Base-by-base conservation (phyloP, 2,329 filamentous ascomycete genomes). In the Fusarium neocosmosporiellum region DNA sequence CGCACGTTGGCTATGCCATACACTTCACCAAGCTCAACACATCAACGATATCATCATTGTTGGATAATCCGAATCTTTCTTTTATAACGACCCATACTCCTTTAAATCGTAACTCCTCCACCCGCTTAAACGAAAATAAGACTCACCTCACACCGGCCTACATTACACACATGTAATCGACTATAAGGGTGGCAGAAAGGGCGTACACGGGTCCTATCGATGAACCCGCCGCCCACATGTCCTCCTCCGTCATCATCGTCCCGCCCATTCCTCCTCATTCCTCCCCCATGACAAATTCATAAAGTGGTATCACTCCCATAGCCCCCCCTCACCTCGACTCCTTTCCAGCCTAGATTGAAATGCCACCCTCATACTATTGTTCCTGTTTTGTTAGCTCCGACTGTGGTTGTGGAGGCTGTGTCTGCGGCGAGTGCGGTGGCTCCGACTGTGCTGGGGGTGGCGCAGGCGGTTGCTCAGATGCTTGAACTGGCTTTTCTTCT, bases 91-190 rank as follows among this genome's bases (percentile, higher is more conserved):
- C 63, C 72, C 68, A 63, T 75, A 75, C 73, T 74, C 73, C 75
- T 68, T 50, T 67, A 65, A 67, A 58, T 65, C 66, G 59, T 43
- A 71, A 72, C 59, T 66, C 59, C 71, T 69, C 68, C 65, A 66
- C 72, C 72, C 74, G 70, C 74, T 75, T 31, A 70, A 73, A 63
- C 53, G 61, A 59, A 64, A 71, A 73, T 63, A 70, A 70, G 64
- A 34, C 66, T 68, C 59, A 27, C 53, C 69, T 46, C 67, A 66
- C 59, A 73, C 67, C 46, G 29, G 60, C 61, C 65, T 71, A 73
- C 67, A 78, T 75, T 78, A 75, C 74, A 78, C 71, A 67, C 57
- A 71, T 58, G 66, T 75, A 75, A 77, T 72, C 59, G 66, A 70
- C 71, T 71, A 66, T 70, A 75, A 75, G 60, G 62, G 65, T 67